phyloP scores from a whole-genome alignment of 1,139 yeast genomes.

The Kurtzmaniella quercitrusa region DNA sequence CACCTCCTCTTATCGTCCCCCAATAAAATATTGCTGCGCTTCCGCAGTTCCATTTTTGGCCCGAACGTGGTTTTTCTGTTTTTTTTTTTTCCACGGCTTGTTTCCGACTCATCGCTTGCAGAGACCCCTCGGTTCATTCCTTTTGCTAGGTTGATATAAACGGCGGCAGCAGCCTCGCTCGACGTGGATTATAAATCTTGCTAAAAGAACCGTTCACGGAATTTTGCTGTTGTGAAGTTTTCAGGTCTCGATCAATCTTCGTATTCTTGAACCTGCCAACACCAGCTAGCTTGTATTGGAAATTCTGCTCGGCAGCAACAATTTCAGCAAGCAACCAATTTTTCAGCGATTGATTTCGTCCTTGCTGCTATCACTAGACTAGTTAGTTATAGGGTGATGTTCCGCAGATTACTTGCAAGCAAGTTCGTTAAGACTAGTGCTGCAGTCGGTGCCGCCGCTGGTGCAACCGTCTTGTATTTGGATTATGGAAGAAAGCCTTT shows the following conservation, averaged over 20 bases:
- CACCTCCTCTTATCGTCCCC: too few species aligned
- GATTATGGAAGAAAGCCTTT: constrained; percentile 40
- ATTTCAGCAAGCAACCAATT: constrained; percentile 11
- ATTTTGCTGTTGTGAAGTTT: background rate
- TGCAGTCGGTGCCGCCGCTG: constrained; percentile 31
- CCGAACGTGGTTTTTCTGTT: background rate
- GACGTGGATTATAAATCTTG: background rate
- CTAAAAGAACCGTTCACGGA: background rate
- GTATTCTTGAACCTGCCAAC: background rate
- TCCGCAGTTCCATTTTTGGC: background rate
- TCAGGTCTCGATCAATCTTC: background rate
- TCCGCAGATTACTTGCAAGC: constrained; percentile 9
- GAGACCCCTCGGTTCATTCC: constrained; percentile 1
- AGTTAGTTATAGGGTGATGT: constrained; percentile 5
- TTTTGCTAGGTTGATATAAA: background rate
- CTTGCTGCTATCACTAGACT: background rate
- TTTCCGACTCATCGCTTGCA: constrained; percentile 2
- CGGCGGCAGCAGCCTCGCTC: background rate
- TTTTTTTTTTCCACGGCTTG: background rate
- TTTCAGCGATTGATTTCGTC: background rate
- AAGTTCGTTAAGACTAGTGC: constrained; percentile 27
- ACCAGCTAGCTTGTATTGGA: background rate
- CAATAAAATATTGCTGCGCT: background rate
- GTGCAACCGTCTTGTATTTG: constrained; percentile 37
- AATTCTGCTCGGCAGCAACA: too few species aligned